phyloP scores from a whole-genome alignment of 495 filamentous ascomycete species.

The Hypoxylon fragiforme region DNA sequence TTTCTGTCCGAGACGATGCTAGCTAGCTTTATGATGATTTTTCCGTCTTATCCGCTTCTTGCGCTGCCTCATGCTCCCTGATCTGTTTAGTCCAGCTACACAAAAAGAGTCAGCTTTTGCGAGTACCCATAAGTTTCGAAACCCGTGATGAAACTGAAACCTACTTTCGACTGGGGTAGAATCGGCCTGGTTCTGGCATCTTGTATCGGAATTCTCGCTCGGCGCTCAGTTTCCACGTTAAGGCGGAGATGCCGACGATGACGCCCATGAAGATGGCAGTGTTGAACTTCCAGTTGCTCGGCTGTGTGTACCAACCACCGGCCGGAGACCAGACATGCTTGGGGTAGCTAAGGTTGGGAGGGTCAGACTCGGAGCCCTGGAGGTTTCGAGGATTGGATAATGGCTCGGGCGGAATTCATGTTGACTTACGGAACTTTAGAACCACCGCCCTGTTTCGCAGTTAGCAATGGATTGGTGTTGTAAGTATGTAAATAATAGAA shows the following conservation, averaged over 20 bases:
- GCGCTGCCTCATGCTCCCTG: constrained; percentile 77
- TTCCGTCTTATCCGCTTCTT: constrained; percentile 54
- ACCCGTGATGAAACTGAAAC: too few relatives aligned
- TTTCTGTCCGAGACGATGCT: constrained; percentile 13
- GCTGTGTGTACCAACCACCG: constrained; percentile 96
- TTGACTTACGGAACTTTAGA: constrained; percentile 82
- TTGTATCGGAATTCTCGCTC: constrained; percentile 75
- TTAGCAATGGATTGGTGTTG: constrained; percentile 43
- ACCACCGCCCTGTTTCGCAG: constrained; percentile 64
- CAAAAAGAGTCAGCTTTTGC: too few relatives aligned
- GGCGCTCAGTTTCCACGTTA: constrained; percentile 80
- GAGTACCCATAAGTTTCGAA: too few relatives aligned
- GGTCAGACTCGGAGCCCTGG: constrained; percentile 13
- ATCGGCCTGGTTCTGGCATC: constrained; percentile 85
- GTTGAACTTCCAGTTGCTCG: constrained; percentile 91
- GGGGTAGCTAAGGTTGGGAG: constrained; percentile 76
- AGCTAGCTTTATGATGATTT: constrained; percentile 28
- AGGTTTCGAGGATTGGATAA: too few relatives aligned
- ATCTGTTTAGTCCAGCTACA: constrained; percentile 91
- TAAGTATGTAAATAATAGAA: not conserved
- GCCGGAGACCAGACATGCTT: constrained; percentile 99
- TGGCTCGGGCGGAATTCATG: constrained; percentile 2
- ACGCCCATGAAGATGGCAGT: constrained; percentile 79
- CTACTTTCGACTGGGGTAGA: constrained; percentile 96
- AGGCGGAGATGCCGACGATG: constrained; percentile 72